phyloP scores from a whole-genome alignment of 139 green algal species.

The Nannochloris sp. region DNA sequence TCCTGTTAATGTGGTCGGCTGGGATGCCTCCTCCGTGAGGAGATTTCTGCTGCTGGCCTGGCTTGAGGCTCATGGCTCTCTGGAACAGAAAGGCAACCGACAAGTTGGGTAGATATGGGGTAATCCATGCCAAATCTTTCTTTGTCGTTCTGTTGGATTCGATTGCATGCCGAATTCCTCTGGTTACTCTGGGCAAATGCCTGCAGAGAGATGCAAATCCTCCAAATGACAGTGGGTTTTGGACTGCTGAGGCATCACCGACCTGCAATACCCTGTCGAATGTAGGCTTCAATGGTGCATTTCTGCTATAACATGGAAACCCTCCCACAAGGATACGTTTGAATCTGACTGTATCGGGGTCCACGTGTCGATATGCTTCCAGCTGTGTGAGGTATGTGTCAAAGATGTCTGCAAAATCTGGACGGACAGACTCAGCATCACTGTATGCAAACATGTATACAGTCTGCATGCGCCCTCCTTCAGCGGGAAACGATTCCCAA shows the following conservation, averaged over 20 bases:
- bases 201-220: constrained; percentile 46
- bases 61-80: constrained; percentile 51
- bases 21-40: constrained; percentile 22
- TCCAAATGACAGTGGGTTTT: constrained; percentile 55
- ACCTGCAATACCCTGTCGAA: constrained; percentile 60
- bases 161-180: constrained; percentile 33
- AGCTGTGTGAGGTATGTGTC: constrained; percentile 72
- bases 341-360: constrained; percentile 42
- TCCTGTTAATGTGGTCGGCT: constrained; percentile 49
- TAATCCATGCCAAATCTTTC: constrained; percentile 34
- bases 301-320: constrained; percentile 51
- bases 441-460: constrained; percentile 95
- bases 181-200: constrained; percentile 51
- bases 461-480: constrained; percentile 66
- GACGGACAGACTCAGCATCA: constrained; percentile 53
- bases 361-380: constrained; percentile 54
- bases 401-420: constrained; percentile 54
- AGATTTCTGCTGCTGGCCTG: constrained; percentile 36
- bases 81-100: constrained; percentile 65
- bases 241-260: constrained; percentile 8
- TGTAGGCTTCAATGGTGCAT: constrained; percentile 38
- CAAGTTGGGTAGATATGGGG: constrained; percentile 62
- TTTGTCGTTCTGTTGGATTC: constrained; percentile 20
- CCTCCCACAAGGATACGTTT: constrained; percentile 58
- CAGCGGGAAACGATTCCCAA: constrained; percentile 84